A percentile compares a stretch with the other conserved stretches of the same genome.
These are phyloP conservation scores for Calonectria pseudoturangicola DNA, from an alignment of 2,329 filamentous ascomycete genomes.

Conservation along the genomic window DNA sequence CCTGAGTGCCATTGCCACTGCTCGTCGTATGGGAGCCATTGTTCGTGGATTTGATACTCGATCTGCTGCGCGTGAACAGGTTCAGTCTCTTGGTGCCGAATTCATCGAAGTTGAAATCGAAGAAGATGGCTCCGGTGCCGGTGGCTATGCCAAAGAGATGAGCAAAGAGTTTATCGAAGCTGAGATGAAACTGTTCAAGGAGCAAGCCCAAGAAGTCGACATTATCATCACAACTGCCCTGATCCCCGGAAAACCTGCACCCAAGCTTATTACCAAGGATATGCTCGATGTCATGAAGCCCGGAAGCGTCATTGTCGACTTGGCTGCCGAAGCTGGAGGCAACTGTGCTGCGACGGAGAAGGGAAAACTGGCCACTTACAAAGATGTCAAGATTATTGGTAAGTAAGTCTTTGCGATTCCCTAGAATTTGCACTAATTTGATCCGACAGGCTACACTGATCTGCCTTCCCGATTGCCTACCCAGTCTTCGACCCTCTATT, in stretches of 20 bases:
- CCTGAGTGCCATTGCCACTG: constrained; percentile 90
- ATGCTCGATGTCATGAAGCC: constrained; percentile 92
- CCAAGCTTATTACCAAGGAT: constrained; percentile 87
- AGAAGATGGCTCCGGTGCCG: constrained; percentile 88
- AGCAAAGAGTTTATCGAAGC: constrained; percentile 94
- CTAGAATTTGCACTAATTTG: constrained; percentile 48
- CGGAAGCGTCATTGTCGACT: constrained; percentile 90
- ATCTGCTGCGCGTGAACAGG: constrained; percentile 89
- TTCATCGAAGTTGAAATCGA: constrained; percentile 91
- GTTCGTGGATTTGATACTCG: constrained; percentile 95
- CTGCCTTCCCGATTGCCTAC: constrained; percentile 90
- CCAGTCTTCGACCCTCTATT: constrained; percentile 92
- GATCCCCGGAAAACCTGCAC: constrained; percentile 89
- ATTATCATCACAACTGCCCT: constrained; percentile 95
- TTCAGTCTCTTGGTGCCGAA: constrained; percentile 91
- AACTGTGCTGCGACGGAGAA: constrained; percentile 90
- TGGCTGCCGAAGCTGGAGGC: constrained; percentile 90
- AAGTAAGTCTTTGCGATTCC: constrained; percentile 53
- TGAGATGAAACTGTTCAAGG: constrained; percentile 93
- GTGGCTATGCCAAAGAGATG: constrained; percentile 95
- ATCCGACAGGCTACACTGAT: constrained; percentile 83
- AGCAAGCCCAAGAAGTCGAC: constrained; percentile 91
- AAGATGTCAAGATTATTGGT: constrained; percentile 91
- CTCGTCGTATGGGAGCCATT: constrained; percentile 89
- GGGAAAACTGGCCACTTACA: constrained; percentile 81